Evolutionary conservation across 176 grass and related monocot genomes (phyloP).

Genomic region (Phoenix roebelenii): DNA sequence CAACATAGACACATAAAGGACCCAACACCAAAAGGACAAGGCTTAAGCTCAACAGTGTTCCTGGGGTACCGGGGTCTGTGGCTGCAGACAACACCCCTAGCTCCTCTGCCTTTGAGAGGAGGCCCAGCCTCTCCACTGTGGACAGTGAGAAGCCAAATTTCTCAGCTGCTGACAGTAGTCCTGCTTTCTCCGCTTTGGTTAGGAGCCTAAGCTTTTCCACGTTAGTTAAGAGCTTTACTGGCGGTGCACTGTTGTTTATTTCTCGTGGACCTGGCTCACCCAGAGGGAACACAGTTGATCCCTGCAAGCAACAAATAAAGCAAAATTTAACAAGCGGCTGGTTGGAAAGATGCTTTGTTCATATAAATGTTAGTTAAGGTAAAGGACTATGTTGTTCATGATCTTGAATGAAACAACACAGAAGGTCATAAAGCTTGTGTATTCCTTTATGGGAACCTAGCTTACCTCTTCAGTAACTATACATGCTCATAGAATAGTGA

Average conservation of each 20-base stretch:
- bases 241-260: slow-evolving; percentile 21
- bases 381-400: not conserved
- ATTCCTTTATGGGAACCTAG: too few species aligned
- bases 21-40: slow-evolving; percentile 47
- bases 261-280: slow-evolving; percentile 45
- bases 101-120: slow-evolving; percentile 91
- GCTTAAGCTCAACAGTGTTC: slow-evolving; percentile 45
- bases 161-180: slow-evolving; percentile 77
- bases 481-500: too few species aligned
- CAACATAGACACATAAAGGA: slow-evolving; percentile 54
- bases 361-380: not conserved
- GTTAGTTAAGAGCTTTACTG: slow-evolving; percentile 84
- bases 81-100: slow-evolving; percentile 77
- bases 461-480: too few species aligned
- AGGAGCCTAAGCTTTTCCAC: slow-evolving; percentile 88
- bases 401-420: too few species aligned
- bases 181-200: slow-evolving; percentile 86
- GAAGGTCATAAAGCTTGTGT: too few species aligned
- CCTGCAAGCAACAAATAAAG: slow-evolving; percentile 19
- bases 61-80: slow-evolving; percentile 60
- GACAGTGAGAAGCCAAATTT: slow-evolving; percentile 79
- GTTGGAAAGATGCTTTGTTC: too few species aligned
- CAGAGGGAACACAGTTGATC: slow-evolving; percentile 73
- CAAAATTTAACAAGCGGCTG: not conserved
- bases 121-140: slow-evolving; percentile 59